phyloP scores from a whole-genome alignment of 177 flowering plant genomes.

The Vitis hybrid region DNA sequence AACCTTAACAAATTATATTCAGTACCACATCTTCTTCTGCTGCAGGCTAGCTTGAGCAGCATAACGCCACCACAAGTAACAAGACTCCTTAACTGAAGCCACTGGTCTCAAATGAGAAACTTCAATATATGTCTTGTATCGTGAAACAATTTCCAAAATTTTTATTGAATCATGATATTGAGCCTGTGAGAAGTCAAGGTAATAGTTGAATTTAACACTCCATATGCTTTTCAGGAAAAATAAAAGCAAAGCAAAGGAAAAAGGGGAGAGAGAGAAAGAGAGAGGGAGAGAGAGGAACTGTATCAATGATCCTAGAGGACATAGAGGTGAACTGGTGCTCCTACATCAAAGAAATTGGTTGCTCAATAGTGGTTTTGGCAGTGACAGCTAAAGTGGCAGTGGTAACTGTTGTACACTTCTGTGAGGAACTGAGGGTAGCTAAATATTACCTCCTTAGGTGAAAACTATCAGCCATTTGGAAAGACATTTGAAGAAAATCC shows the following conservation, averaged over 20 bases:
- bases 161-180: slow-evolving; percentile 96
- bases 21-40: slow-evolving; percentile 87
- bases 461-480: neutral
- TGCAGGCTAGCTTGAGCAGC: slow-evolving; percentile 82
- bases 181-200: slow-evolving; percentile 43
- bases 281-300: neutral
- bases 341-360: neutral
- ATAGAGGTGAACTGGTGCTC: neutral
- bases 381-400: neutral
- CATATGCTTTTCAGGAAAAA: neutral
- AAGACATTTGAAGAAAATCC: neutral
- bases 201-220: neutral
- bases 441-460: neutral
- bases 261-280: neutral
- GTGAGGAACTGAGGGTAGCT: neutral
- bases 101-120: slow-evolving; percentile 86
- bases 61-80: slow-evolving; percentile 88
- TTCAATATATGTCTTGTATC: slow-evolving; percentile 75
- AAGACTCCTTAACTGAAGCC: slow-evolving; percentile 54
- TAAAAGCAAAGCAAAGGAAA: neutral
- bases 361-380: neutral
- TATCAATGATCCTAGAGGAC: neutral
- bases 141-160: slow-evolving; percentile 83
- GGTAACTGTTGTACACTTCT: neutral
- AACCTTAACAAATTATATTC: neutral